A percentile compares a stretch with the other conserved stretches of the same genome.
Evolutionary conservation across 768 basidiomycete species (phyloP).

Genomic region (Melanogaster broomeanus): DNA sequence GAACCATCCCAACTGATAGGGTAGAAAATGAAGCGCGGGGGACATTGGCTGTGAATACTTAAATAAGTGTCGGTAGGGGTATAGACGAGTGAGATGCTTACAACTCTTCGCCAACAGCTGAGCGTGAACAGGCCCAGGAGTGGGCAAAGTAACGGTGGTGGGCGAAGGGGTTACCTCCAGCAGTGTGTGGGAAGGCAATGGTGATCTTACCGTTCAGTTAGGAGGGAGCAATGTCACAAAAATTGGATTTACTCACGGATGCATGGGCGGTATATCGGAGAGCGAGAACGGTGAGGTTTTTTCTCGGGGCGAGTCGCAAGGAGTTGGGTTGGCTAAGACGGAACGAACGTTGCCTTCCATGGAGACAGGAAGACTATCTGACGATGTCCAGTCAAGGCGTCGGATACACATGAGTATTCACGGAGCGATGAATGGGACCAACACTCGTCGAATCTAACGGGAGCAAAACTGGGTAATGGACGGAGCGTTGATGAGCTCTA

Average conservation of each 20-base stretch:
- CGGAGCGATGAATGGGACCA: neutral
- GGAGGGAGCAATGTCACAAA: neutral
- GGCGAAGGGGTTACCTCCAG: constrained; percentile 22
- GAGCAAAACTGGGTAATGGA: neutral
- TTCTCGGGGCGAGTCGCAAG: neutral
- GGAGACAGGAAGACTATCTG: neutral
- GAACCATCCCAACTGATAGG: constrained; percentile 26
- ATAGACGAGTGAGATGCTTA: neutral
- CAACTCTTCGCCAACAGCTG: constrained; percentile 18
- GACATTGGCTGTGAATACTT: constrained; percentile 10
- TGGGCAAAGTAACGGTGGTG: constrained; percentile 32
- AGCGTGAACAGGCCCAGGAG: constrained; percentile 18
- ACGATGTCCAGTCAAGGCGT: neutral
- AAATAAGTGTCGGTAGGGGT: neutral
- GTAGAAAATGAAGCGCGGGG: constrained; percentile 27
- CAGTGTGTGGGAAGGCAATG: neutral
- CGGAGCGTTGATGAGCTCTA: neutral
- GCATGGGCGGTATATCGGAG: neutral
- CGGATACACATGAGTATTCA: neutral
- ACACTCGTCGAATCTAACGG: neutral
- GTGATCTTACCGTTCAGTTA: neutral
- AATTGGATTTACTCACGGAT: neutral
- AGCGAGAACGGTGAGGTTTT: neutral
- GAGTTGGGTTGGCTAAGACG: neutral
- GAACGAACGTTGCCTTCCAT: neutral